Evolutionary conservation across 768 basidiomycete genomes (phyloP).

Genomic region (Omphalotus guepiniiformis): DNA sequence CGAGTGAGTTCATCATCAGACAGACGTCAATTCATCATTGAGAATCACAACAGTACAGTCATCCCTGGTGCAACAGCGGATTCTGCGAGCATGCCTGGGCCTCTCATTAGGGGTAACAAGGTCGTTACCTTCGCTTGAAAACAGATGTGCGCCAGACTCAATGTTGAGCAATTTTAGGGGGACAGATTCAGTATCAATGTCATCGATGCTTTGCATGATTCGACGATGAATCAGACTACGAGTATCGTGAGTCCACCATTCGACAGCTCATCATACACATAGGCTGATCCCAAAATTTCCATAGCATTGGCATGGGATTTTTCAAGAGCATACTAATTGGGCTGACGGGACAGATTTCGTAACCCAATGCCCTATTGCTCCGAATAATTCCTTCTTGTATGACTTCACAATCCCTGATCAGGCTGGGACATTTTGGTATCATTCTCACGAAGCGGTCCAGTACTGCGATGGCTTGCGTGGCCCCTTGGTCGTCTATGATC

Average conservation of each 20-base stretch:
- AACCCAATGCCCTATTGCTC: conserved; percentile 33
- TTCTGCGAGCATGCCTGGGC: conserved; percentile 23
- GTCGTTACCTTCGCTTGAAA: conserved; percentile 8
- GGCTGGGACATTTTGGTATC: conserved; percentile 23
- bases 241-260: conserved; percentile 37
- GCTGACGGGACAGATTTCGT: conserved; percentile 18
- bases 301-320: conserved; percentile 9
- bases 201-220: conserved; percentile 40
- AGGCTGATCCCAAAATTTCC: not conserved
- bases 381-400: conserved; percentile 31
- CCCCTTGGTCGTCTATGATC: conserved; percentile 35
- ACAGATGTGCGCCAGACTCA: conserved; percentile 1
- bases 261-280: not conserved
- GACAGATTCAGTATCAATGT: conserved; percentile 44
- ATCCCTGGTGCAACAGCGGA: conserved; percentile 22
- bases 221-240: conserved; percentile 45
- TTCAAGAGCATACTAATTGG: conserved; percentile 20
- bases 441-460: conserved; percentile 12
- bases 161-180: conserved; percentile 25
- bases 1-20: conserved; percentile 5
- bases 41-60: conserved; percentile 20
- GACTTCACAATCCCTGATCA: conserved; percentile 27
- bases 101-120: conserved; percentile 27
- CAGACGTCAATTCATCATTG: not conserved
- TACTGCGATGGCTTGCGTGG: conserved; percentile 39